Evolutionary conservation across 768 basidiomycete species (phyloP).

Genomic region (Naematelia encephala): DNA sequence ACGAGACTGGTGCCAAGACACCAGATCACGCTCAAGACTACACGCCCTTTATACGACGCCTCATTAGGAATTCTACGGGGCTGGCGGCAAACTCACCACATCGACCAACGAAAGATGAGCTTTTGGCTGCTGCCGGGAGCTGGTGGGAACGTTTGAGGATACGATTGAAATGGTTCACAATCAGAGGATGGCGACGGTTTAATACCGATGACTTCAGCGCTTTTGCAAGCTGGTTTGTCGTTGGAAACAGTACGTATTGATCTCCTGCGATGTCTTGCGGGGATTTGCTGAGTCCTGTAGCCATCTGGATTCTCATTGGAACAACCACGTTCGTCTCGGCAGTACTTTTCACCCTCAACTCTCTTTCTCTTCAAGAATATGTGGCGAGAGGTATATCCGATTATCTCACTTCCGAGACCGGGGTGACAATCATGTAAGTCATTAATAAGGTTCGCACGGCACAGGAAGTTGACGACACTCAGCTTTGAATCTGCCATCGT

Average conservation of each 20-base stretch:
- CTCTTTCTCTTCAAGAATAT: constrained; percentile 65
- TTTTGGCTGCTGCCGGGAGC: constrained; percentile 77
- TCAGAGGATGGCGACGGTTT: constrained; percentile 88
- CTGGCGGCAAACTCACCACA: constrained; percentile 38
- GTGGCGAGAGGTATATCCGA: constrained; percentile 84
- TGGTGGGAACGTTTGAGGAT: constrained; percentile 86
- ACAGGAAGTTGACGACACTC: background rate
- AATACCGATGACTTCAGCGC: constrained; percentile 96
- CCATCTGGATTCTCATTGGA: constrained; percentile 90
- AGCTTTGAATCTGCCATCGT: constrained; percentile 94
- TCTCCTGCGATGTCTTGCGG: background rate
- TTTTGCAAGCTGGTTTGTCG: constrained; percentile 90
- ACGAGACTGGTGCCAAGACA: too few relatives aligned
- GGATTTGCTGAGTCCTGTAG: constrained; percentile 17
- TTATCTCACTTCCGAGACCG: constrained; percentile 88
- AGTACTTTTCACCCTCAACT: constrained; percentile 82
- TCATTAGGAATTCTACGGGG: constrained; percentile 30
- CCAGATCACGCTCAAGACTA: constrained; percentile 46
- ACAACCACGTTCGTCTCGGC: constrained; percentile 97
- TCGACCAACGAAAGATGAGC: constrained; percentile 78
- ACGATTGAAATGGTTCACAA: constrained; percentile 96
- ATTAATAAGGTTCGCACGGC: background rate
- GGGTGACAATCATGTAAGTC: constrained; percentile 71
- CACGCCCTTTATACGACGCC: constrained; percentile 44
- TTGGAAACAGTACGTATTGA: constrained; percentile 66